Conservation (phyloP, 2,329 filamentous ascomycete species). For the Alternaria viburni region DNA sequence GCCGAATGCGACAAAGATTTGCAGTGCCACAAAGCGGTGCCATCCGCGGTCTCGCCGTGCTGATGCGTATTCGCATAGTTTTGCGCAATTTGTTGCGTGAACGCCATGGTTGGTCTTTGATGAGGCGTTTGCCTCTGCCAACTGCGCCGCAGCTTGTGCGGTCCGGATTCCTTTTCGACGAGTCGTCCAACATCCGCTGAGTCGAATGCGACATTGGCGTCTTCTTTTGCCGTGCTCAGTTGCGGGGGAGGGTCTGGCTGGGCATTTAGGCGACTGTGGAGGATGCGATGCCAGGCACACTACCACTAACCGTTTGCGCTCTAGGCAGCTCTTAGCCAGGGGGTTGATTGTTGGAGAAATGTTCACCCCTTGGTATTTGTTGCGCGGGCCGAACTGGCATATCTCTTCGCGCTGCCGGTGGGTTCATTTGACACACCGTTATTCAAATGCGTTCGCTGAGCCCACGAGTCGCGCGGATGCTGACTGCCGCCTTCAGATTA, state of each 20-base stretch:
- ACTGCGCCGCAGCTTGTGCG: constrained; percentile 14
- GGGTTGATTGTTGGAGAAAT: constrained; percentile 15
- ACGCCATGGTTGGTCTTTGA: constrained; percentile 8
- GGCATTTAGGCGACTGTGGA: constrained; percentile 25
- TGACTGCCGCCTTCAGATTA: not conserved
- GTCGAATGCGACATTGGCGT: not conserved
- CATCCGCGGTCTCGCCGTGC: constrained; percentile 16
- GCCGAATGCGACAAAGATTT: constrained; percentile 20
- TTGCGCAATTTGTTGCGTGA: constrained; percentile 13
- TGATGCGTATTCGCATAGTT: constrained; percentile 5
- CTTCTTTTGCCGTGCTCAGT: constrained; percentile 13
- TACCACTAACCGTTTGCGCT: constrained; percentile 2
- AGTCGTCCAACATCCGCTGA: not conserved
- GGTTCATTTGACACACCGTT: not conserved
- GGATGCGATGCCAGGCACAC: constrained; percentile 21
- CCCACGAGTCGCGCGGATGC: not conserved
- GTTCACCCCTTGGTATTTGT: constrained; percentile 1
- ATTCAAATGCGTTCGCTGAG: not conserved
- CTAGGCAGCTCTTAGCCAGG: not conserved
- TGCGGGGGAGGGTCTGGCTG: constrained; percentile 19
- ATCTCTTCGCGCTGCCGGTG: not conserved
- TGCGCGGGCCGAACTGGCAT: constrained; percentile 6
- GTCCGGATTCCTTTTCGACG: constrained; percentile 5
- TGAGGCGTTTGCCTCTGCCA: not conserved
- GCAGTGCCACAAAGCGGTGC: constrained; percentile 20